Evolutionary conservation across 164 flowering plant genomes (phyloP).

Genomic region (Cinnamomum chago): DNA sequence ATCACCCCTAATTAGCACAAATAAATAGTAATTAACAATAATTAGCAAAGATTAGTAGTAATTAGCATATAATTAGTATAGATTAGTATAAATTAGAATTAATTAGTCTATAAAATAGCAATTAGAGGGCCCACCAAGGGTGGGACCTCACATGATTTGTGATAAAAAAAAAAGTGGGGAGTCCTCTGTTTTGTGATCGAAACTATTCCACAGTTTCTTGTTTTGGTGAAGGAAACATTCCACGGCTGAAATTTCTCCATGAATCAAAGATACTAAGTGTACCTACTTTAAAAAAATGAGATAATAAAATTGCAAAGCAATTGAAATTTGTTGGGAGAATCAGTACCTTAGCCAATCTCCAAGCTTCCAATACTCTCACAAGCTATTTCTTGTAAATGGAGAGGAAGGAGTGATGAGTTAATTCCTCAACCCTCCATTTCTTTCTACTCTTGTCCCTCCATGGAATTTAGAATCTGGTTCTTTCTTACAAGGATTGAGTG

Average conservation of each 20-base stretch:
- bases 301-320: neutral
- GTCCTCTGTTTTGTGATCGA: neutral
- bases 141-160: no score
- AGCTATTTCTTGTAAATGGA: conserved; percentile 3
- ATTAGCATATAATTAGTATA: no score
- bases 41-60: no score
- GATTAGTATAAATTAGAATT: no score
- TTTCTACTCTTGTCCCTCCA: conserved; percentile 9
- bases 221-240: neutral
- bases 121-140: no score
- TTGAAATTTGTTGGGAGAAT: neutral
- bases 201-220: neutral
- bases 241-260: neutral
- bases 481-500: conserved; percentile 11
- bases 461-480: conserved; percentile 41
- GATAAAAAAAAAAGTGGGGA: neutral
- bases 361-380: neutral
- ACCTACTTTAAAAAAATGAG: neutral
- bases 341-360: neutral
- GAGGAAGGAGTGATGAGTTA: conserved; percentile 11
- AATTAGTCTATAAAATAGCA: no score
- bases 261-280: neutral
- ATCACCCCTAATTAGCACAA: no score
- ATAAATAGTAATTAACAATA: no score
- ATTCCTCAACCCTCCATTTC: neutral